phyloP scores from a whole-genome alignment of 139 green algal genomes.

The Volvox africanus region DNA sequence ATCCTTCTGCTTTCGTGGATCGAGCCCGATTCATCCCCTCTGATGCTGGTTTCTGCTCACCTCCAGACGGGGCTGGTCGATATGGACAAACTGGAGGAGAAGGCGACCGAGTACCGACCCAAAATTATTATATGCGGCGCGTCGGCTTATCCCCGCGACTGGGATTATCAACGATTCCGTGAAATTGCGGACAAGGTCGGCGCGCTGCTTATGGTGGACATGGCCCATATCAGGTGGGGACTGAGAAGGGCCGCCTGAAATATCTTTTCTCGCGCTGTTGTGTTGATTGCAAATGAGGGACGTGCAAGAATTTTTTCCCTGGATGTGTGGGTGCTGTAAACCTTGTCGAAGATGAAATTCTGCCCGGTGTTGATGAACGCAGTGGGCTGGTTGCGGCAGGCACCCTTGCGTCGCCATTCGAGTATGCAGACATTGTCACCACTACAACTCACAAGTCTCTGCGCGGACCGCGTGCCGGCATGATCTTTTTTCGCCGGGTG shows the following conservation, averaged over 20 bases:
- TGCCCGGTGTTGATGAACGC: background rate
- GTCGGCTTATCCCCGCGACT: constrained; percentile 93
- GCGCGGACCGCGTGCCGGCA: constrained; percentile 88
- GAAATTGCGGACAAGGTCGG: constrained; percentile 88
- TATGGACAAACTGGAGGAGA: constrained; percentile 91
- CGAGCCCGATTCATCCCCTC: background rate
- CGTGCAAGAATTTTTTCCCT: background rate
- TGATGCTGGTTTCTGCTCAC: background rate
- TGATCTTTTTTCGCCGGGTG: constrained; percentile 99
- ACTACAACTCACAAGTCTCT: constrained; percentile 99
- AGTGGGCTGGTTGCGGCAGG: constrained; percentile 87
- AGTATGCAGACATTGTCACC: constrained; percentile 96
- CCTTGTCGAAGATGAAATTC: too few species aligned
- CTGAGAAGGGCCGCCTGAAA: background rate
- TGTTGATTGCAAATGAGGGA: background rate
- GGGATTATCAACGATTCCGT: constrained; percentile 84
- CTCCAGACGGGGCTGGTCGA: constrained; percentile 94
- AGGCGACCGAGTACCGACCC: constrained; percentile 82
- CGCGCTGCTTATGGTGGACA: constrained; percentile 86
- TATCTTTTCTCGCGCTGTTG: background rate
- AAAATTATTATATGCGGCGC: constrained; percentile 95
- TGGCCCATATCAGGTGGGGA: constrained; percentile 95
- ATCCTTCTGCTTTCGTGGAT: too few species aligned
- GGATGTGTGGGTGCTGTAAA: background rate
- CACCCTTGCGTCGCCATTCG: constrained; percentile 90